Evolutionary conservation across 306 rosid species (phyloP).

Genomic region (Lathyrus aphaca): DNA sequence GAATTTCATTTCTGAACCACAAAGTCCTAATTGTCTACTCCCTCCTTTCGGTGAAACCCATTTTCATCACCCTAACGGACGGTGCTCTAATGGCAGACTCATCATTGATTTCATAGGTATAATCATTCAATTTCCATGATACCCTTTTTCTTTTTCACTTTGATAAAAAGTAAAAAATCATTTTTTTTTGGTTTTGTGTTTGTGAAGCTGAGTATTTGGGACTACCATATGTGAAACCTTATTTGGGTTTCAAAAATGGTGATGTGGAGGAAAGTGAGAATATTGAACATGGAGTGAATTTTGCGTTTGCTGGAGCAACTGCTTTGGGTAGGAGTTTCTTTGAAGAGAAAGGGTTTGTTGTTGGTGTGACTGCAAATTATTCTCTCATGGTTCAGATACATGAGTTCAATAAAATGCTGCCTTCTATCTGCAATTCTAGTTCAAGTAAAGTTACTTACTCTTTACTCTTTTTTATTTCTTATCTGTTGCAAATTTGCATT

Average conservation of each 20-base stretch:
- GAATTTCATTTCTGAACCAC: slow-evolving; percentile 9
- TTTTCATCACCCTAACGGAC: slow-evolving; percentile 68
- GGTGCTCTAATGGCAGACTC: slow-evolving; percentile 86
- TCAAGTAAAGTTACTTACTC: slow-evolving; percentile 38
- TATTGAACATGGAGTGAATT: slow-evolving; percentile 51
- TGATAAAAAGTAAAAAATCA: neutral
- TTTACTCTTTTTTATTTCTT: neutral
- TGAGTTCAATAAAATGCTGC: slow-evolving; percentile 54
- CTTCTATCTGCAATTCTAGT: slow-evolving; percentile 55
- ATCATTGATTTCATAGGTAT: slow-evolving; percentile 78
- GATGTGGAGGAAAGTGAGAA: neutral
- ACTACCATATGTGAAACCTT: slow-evolving; percentile 52
- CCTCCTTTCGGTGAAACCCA: slow-evolving; percentile 69
- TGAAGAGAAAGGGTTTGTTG: slow-evolving; percentile 41
- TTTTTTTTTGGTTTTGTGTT: neutral
- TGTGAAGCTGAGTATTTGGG: slow-evolving; percentile 51
- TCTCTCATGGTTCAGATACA: slow-evolving; percentile 56
- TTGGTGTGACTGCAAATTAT: slow-evolving; percentile 29
- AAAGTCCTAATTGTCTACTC: slow-evolving; percentile 37
- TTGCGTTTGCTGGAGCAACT: slow-evolving; percentile 66
- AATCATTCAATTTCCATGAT: neutral
- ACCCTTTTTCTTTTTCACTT: slow-evolving; percentile 1
- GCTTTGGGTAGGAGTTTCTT: slow-evolving; percentile 50
- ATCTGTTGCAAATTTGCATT: slow-evolving; percentile 1
- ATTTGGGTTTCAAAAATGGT: slow-evolving; percentile 39